Base-by-base conservation (phyloP, 495 filamentous ascomycete species). In the Aspergillus sclerotioniger region DNA sequence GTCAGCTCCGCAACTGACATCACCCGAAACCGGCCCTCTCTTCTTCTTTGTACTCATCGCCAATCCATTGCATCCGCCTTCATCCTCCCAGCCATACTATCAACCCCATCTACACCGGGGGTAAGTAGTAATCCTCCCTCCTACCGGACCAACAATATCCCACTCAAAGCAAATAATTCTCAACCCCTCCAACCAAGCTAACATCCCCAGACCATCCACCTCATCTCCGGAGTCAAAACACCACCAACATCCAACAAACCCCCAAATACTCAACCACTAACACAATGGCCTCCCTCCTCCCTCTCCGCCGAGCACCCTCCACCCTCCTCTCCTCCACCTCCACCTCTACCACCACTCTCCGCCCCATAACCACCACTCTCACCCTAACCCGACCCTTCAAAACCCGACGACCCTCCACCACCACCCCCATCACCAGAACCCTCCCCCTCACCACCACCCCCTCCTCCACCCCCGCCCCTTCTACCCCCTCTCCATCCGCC, bases 221-320 rank as follows among this genome's bases (percentile, higher is more conserved):
- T 35, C 7, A 3, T 52, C 16, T 50, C 13, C 25, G 28, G 1
- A 54, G 4, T 17, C 32, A 6, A 41, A 41, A 7, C 25, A 16
- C 32, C 53, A 13, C 32, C 20, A 28, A 16, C 32, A 7, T 19
- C 12, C 19, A 13, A 41, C 13, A 17, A 7, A 45, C 29, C 12
- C 15, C 9, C 9, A 51, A 15, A 17, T 16, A 52, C 21, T 2
- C 29, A 56, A 17, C 28, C 33, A 57, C 10, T 20, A 15, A 48
- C 21, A 63, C 39, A 65, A 74, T 73, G 72, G 56, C 71, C 46
- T 61, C 70, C 19, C 41, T 60, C 56, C 52, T 62, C 48, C 33
- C 63, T 3, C 33, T 68, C 52, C 65, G 62, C 47, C 65, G 67
- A 17, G 59, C 58, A 8, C 6, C 64, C 31, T 46, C 51, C 3